Evolutionary conservation across 306 rosid species (phyloP).

Genomic region (Rosa persica): DNA sequence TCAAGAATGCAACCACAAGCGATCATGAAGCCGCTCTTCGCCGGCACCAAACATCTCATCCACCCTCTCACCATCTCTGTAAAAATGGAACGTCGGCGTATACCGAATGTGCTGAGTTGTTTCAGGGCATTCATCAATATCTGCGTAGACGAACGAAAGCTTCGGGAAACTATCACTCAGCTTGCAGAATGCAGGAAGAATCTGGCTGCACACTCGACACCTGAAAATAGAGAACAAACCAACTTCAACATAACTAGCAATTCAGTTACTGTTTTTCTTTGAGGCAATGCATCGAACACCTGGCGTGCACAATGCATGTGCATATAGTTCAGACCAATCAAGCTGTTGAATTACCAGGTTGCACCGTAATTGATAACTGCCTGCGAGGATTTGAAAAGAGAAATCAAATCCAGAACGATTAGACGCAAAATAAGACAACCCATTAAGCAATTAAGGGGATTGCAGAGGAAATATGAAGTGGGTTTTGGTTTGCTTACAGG

Average conservation of each 20-base stretch:
- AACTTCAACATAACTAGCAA: background rate
- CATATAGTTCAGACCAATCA: background rate
- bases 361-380: conserved; percentile 93
- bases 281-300: conserved; percentile 32
- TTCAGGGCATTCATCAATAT: conserved; percentile 88
- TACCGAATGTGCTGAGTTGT: conserved; percentile 81
- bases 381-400: conserved; percentile 41
- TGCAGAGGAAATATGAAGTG: background rate
- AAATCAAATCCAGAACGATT: conserved; percentile 7
- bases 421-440: background rate
- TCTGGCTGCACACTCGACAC: conserved; percentile 75
- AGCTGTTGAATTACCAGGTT: conserved; percentile 53
- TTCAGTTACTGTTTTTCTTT: background rate
- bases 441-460: background rate
- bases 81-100: conserved; percentile 80
- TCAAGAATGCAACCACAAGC: conserved; percentile 58
- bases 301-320: conserved; percentile 22
- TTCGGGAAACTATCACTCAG: conserved; percentile 72
- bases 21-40: conserved; percentile 57
- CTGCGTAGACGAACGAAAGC: conserved; percentile 69
- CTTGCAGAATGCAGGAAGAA: conserved; percentile 72
- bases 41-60: conserved; percentile 73
- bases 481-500: conserved; percentile 39
- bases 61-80: conserved; percentile 69
- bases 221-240: conserved; percentile 36